Evolutionary conservation across 345 rosid genomes (phyloP).

Genomic region (Gossypium mustelinum): DNA sequence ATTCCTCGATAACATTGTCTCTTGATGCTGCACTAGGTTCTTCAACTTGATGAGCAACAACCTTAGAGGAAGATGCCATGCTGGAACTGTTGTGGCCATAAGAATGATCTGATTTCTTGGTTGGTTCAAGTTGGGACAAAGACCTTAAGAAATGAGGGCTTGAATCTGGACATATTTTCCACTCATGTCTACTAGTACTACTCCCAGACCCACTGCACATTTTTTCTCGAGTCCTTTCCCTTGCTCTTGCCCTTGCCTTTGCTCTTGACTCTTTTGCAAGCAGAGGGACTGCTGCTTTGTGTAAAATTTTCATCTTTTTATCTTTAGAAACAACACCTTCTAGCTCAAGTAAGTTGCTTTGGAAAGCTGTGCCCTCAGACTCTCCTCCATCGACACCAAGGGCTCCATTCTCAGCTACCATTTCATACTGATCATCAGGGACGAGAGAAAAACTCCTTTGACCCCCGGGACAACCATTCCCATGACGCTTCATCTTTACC

Average conservation of each 20-base stretch:
- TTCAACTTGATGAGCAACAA: constrained; percentile 19
- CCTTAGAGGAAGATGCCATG: constrained; percentile 23
- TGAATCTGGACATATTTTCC: constrained; percentile 25
- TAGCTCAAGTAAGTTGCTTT: constrained; percentile 4
- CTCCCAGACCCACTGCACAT: constrained; percentile 17
- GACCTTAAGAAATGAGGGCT: constrained; percentile 28
- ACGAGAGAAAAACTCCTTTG: constrained; percentile 1
- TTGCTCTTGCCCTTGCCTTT: constrained; percentile 61
- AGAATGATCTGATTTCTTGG: constrained; percentile 17
- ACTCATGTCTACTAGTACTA: neutral
- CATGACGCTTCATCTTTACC: constrained; percentile 15
- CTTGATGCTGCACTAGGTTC: constrained; percentile 6
- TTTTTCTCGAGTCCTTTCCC: constrained; percentile 43
- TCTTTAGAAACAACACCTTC: constrained; percentile 13
- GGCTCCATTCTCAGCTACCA: neutral
- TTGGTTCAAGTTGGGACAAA: constrained; percentile 19
- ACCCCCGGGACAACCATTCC: neutral
- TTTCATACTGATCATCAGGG: constrained; percentile 12
- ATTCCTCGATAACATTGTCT: constrained; percentile 18
- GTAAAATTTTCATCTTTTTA: constrained; percentile 24
- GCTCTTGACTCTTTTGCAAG: constrained; percentile 38
- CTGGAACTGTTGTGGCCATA: neutral
- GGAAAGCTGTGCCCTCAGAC: constrained; percentile 12
- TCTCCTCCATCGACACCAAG: constrained; percentile 3
- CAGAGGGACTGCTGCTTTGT: constrained; percentile 16